Base-by-base conservation (phyloP, 1,139 yeast genomes). In the Candida neerlandica region DNA sequence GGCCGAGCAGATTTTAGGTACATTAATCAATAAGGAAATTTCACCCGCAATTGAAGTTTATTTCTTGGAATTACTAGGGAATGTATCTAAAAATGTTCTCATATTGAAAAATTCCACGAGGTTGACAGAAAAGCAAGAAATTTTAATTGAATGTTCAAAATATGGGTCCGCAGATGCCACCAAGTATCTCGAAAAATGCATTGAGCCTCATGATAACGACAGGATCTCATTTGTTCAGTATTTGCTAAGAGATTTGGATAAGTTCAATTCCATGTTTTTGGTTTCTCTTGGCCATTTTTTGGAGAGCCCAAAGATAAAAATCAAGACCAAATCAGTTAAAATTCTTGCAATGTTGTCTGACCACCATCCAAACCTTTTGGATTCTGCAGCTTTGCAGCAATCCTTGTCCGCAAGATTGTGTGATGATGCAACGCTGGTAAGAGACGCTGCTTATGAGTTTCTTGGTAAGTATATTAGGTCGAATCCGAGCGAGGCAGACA, bases 391-490 rank as follows among this genome's bases (percentile, higher is more conserved):
- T 21, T 77, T 89, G 4, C 84, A 78, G 54, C 70, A 69, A 7
- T 74, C 86, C 0, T 70, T 89, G 4, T 71, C 83, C 1, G 69
- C 66, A 9, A 68, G 84, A 45, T 66, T 89, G 35, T 66, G 62
- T 5, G 94, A 88, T 55, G 61, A 74, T 0, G 86, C 92, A 1
- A 82, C 96, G 0, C 77, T 85, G 48, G 94, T 89, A 0, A 75
- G 91, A 52, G 92, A 86, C 60, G 89, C 96, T 0, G 84, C 85
- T 1, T 69, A 89, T 26, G 96, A 89, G 42, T 72, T 90, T 46
- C 67, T 89, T 27, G 77, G 80, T 12, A 77, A 77, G 46, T 83
- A 80, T 53, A 61, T 86, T 44, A 57, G 64, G 2, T 57, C 70
- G 1, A 73, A 75, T 49, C 81, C 84, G 0, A 75, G 70, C 1